phyloP scores from a whole-genome alignment of 805 yeast genomes.

The Starmerella cellae region DNA sequence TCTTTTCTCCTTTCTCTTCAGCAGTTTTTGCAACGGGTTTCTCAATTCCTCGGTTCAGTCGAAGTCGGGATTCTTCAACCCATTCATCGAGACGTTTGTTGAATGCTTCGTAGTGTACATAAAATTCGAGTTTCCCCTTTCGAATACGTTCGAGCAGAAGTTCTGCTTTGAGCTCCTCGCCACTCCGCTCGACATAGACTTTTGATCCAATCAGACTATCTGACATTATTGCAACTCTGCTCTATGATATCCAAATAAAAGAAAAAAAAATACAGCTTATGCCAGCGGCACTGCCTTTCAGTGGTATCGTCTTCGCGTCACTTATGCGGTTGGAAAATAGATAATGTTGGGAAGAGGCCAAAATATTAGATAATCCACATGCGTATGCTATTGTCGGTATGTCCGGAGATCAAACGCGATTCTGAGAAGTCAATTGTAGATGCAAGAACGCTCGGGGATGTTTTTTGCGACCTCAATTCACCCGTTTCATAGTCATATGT shows the following conservation, averaged over 20 bases:
- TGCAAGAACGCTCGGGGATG: constrained; percentile 52
- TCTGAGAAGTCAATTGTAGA: constrained; percentile 72
- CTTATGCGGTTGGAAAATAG: too few species aligned
- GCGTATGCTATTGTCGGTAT: constrained; percentile 67
- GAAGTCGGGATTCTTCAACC: constrained; percentile 62
- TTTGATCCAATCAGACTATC: constrained; percentile 52
- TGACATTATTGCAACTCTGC: constrained; percentile 1
- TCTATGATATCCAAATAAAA: too few species aligned
- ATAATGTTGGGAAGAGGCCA: too few species aligned
- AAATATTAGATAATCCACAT: constrained; percentile 36
- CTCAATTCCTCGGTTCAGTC: constrained; percentile 53
- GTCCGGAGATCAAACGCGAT: constrained; percentile 67
- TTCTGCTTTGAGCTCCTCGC: constrained; percentile 69
- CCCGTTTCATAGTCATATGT: constrained; percentile 73
- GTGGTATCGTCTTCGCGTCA: too few species aligned
- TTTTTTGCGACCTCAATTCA: constrained; percentile 38
- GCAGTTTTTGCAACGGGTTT: constrained; percentile 48
- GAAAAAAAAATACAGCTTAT: too few species aligned
- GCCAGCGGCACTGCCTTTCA: too few species aligned
- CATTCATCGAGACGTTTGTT: constrained; percentile 96
- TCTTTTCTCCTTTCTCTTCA: constrained; percentile 27
- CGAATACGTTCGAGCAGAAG: constrained; percentile 61
- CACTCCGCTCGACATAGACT: constrained; percentile 69
- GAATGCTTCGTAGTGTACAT: constrained; percentile 88
- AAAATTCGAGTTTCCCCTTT: constrained; percentile 66